These are phyloP conservation scores for Lepidium campestre DNA, from an alignment of 441 rosid species.

Conservation along the genomic window DNA sequence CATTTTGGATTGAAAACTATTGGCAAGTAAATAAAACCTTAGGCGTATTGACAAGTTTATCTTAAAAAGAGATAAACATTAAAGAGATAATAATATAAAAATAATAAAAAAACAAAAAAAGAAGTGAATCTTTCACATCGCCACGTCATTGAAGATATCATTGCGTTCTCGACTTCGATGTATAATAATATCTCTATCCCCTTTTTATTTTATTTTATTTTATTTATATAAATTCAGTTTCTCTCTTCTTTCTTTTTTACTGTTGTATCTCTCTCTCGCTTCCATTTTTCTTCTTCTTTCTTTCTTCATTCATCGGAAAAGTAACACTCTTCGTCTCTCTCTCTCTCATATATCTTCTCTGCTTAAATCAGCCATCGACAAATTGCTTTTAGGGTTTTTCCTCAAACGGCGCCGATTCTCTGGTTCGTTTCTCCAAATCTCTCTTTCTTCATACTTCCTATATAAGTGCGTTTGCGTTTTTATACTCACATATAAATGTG, in stretches of 20 bases:
- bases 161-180: constrained; percentile 5
- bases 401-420: constrained; percentile 6
- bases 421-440: constrained; percentile 6
- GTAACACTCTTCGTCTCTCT: neutral
- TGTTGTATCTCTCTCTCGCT: neutral
- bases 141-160: constrained; percentile 21
- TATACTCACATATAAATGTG: neutral
- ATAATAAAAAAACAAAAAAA: neutral
- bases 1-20: no score
- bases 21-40: no score
- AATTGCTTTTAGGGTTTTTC: neutral
- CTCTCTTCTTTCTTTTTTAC: neutral
- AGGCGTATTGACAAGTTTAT: no score
- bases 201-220: no score
- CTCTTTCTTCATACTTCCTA: neutral
- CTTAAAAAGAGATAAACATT: no score
- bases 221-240: neutral
- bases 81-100: neutral
- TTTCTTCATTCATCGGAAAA: neutral
- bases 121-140: constrained; percentile 1
- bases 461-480: neutral
- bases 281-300: constrained; percentile 5
- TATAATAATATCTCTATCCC: neutral
- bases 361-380: neutral
- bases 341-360: neutral